Percentiles rank a stretch among this genome's conserved stretches.
phyloP scores from a whole-genome alignment of 495 filamentous ascomycete genomes.

The Podospora australis region DNA sequence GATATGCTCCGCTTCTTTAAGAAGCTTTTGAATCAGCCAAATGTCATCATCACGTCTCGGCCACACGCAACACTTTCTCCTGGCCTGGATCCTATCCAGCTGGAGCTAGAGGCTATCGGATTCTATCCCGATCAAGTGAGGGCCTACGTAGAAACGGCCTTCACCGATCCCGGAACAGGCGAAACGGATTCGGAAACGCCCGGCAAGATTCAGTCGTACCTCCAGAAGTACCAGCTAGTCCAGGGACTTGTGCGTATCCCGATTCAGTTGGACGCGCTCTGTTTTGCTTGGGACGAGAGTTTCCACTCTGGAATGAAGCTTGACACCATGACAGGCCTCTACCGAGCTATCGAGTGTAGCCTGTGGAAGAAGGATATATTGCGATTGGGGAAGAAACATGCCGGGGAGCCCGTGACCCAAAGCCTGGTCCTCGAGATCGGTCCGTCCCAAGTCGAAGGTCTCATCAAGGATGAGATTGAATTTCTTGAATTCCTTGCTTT shows the following conservation, averaged over 20 bases:
- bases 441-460: slow-evolving; percentile 10
- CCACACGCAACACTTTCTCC: slow-evolving; percentile 20
- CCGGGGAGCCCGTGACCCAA: slow-evolving; percentile 4
- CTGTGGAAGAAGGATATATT: slow-evolving; percentile 39
- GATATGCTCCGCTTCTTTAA: slow-evolving; percentile 23
- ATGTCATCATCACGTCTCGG: slow-evolving; percentile 34
- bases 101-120: no score
- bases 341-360: slow-evolving; percentile 31
- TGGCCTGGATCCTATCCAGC: slow-evolving; percentile 29
- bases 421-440: background rate
- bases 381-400: slow-evolving; percentile 27
- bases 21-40: slow-evolving; percentile 29
- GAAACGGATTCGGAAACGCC: no score
- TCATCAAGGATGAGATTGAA: slow-evolving; percentile 18
- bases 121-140: no score
- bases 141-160: no score
- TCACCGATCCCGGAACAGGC: no score
- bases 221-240: slow-evolving; percentile 29
- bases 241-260: slow-evolving; percentile 38
- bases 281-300: slow-evolving; percentile 31
- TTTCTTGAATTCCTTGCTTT: slow-evolving; percentile 35
- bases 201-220: slow-evolving; percentile 27
- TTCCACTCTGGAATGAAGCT: slow-evolving; percentile 6
- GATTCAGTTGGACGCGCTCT: slow-evolving; percentile 43
- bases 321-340: slow-evolving; percentile 39